Percentiles rank a stretch among this genome's conserved stretches.
Evolutionary conservation across 2,329 filamentous ascomycete genomes (phyloP).

Genomic region (Hymenoscyphus repandus): DNA sequence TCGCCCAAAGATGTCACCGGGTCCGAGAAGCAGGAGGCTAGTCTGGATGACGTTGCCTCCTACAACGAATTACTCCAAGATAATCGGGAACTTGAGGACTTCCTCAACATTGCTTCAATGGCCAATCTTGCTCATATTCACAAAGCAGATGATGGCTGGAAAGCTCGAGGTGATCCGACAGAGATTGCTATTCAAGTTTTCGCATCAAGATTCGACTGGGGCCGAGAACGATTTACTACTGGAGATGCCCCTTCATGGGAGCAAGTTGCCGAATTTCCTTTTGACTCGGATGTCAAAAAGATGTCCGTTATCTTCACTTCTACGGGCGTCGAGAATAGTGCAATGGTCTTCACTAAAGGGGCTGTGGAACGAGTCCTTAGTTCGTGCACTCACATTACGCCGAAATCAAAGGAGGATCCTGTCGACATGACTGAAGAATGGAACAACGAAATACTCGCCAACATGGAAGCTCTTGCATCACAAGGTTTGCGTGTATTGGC

Average conservation of each 20-base stretch:
- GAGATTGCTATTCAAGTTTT: slow-evolving; percentile 75
- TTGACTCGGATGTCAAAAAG: slow-evolving; percentile 70
- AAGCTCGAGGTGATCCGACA: slow-evolving; percentile 61
- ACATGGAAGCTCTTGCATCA: slow-evolving; percentile 63
- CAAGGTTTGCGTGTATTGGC: slow-evolving; percentile 66
- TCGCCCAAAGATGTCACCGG: slow-evolving; percentile 19
- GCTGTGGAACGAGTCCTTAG: slow-evolving; percentile 66
- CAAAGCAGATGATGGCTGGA: slow-evolving; percentile 51
- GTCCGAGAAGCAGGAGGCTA: no score
- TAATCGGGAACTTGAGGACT: slow-evolving; percentile 46
- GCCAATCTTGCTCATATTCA: slow-evolving; percentile 59
- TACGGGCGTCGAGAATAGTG: slow-evolving; percentile 32
- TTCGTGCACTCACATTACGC: no score
- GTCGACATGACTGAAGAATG: slow-evolving; percentile 50
- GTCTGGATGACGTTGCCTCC: no score
- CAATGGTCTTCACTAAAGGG: slow-evolving; percentile 56
- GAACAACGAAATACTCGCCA: slow-evolving; percentile 55
- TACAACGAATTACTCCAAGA: slow-evolving; percentile 37
- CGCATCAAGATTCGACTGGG: slow-evolving; percentile 62
- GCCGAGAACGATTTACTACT: slow-evolving; percentile 46
- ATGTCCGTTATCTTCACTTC: slow-evolving; percentile 76
- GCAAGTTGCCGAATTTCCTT: slow-evolving; percentile 64
- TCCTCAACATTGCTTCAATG: slow-evolving; percentile 57
- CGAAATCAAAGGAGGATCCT: no score
- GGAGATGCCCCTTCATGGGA: slow-evolving; percentile 51